Base-by-base conservation (phyloP, 495 filamentous ascomycete species). In the Podospora comata region DNA sequence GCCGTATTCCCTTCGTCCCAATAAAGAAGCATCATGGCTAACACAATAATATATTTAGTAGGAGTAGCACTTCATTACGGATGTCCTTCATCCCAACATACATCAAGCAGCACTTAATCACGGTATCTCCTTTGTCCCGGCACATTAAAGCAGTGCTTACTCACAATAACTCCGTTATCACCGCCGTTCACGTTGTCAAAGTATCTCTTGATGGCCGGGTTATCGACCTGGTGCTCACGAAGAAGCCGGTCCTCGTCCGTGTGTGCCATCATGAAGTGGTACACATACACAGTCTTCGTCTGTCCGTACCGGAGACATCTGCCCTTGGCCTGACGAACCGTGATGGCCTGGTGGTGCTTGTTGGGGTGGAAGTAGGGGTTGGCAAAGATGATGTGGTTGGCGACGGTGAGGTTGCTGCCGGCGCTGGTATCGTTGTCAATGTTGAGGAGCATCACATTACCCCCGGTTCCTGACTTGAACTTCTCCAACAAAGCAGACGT, bases 341-440 rank as follows among this genome's bases (percentile, higher is more conserved):
- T 78, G 2, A 84, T 79, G 1, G 88, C 79, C 69, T 89, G 93
- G 15, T 84, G 78, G 30, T 87, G 79, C 61, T 89, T 83, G 1
- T 85, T 81, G 9, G 34, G 64, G 5, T 79, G 70, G 0, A 84
- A 77, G 2, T 89, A 79, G 2, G 92, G 91, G 0, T 83, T 85
- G 13, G 90, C 76, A 74, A 96, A 94, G 62, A 96, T 84, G 39
- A 94, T 80, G 68, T 95, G 92, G 66, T 91, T 93, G 0, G 91
- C 91, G 54, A 85, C 83, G 60, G 88, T 88, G 2, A 95, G 79
- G 72, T 96, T 96, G 20, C 85, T 76, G 32, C 92, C 92, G 9
- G 91, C 86, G 19, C 91, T 86, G 62, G 84, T 82, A n/a, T 85
- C 86, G 66, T 83, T 81, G 5, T 84, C 84, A 4, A 92, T 80